Percentiles rank a stretch among this genome's conserved stretches.
These are phyloP conservation scores for Albatrellus sp. DNA, from an alignment of 1,284 basidiomycete genomes.

Conservation along the genomic window DNA sequence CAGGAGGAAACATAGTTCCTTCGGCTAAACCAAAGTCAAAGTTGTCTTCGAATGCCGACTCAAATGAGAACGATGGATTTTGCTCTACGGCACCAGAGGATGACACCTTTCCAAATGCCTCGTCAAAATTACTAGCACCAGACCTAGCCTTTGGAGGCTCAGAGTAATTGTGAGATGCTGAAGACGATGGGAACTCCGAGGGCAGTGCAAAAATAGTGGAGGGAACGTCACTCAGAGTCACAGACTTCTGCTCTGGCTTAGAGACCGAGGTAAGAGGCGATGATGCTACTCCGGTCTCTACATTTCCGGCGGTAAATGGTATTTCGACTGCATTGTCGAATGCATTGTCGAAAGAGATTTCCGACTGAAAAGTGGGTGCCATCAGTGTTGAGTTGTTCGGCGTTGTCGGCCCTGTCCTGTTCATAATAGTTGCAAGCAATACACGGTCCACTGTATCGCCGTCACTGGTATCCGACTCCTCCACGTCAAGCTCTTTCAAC, in stretches of 20 bases:
- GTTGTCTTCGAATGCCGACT: conserved; percentile 73
- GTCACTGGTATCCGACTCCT: conserved; percentile 47
- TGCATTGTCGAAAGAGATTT: conserved; percentile 5
- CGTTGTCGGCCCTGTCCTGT: conserved; percentile 10
- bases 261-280: too few relatives aligned
- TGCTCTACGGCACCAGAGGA: conserved; percentile 20
- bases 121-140: conserved; percentile 61
- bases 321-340: conserved; percentile 8
- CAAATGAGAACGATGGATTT: conserved; percentile 37
- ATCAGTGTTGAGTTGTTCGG: background rate
- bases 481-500: conserved; percentile 52
- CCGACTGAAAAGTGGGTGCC: background rate
- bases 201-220: too few relatives aligned
- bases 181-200: conserved; percentile 8
- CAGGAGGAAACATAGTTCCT: conserved; percentile 8
- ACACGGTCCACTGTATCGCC: conserved; percentile 39
- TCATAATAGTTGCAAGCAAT: conserved; percentile 16
- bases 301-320: conserved; percentile 6
- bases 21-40: conserved; percentile 66
- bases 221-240: too few relatives aligned
- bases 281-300: conserved; percentile 11
- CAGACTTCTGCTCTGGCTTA: too few relatives aligned
- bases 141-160: conserved; percentile 9
- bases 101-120: conserved; percentile 49
- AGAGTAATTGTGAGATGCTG: background rate